Evolutionary conservation across 805 yeast genomes (phyloP).

Genomic region (Myxozyma vanderwaltii): DNA sequence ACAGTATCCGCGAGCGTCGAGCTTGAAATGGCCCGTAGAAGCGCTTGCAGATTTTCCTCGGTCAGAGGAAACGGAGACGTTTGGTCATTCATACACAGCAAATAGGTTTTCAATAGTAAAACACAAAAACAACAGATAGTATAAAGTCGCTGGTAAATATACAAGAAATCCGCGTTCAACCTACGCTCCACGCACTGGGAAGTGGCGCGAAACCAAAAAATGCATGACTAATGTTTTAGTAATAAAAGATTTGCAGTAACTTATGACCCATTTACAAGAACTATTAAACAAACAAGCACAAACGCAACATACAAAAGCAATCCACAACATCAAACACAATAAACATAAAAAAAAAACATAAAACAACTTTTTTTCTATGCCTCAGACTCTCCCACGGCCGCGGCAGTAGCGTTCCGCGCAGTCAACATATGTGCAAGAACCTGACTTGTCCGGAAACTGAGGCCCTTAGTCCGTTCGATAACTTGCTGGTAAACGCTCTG

Average conservation of each 20-base stretch:
- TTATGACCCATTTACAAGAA: background rate
- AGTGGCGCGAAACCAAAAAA: background rate
- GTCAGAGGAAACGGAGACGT: constrained; percentile 26
- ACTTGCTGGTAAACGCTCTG: constrained; percentile 67
- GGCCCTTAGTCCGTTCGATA: constrained; percentile 66
- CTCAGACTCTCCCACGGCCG: constrained; percentile 11
- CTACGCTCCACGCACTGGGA: too few relatives aligned
- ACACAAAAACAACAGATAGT: too few relatives aligned
- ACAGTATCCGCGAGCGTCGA: constrained; percentile 10
- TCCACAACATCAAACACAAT: background rate
- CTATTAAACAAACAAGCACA: background rate
- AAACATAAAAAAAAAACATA: background rate
- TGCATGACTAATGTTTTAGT: background rate
- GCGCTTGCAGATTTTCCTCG: constrained; percentile 31
- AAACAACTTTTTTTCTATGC: background rate
- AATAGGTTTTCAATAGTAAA: too few relatives aligned
- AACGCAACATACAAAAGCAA: background rate
- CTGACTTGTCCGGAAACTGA: constrained; percentile 62
- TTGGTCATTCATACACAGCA: constrained; percentile 3
- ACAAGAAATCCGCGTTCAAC: too few relatives aligned
- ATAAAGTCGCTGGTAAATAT: too few relatives aligned
- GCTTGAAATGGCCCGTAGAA: constrained; percentile 19
- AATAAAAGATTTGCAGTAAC: background rate
- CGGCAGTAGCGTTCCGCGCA: constrained; percentile 24
- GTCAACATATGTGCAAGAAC: constrained; percentile 49